Evolutionary conservation across 306 rosid species (phyloP).

Genomic region (Chamaecrista fasciculata): DNA sequence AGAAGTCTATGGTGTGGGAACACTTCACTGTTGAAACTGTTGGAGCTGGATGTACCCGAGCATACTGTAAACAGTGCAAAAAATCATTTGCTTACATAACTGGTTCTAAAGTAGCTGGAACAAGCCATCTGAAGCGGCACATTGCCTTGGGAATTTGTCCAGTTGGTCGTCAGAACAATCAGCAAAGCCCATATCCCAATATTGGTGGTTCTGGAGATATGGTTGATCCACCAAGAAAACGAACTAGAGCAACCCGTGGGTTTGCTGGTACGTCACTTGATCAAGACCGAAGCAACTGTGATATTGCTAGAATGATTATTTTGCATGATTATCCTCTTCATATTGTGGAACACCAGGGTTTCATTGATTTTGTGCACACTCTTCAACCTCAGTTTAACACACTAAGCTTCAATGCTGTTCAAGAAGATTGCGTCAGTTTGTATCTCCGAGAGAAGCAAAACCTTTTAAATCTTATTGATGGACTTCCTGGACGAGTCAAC

Average conservation of each 20-base stretch:
- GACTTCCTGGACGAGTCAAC: conserved; percentile 73
- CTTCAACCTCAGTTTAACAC: conserved; percentile 79
- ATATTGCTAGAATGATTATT: conserved; percentile 76
- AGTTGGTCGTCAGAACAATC: conserved; percentile 57
- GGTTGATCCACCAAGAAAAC: conserved; percentile 53
- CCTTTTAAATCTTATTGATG: conserved; percentile 54
- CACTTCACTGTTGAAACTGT: conserved; percentile 67
- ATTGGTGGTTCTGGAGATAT: conserved; percentile 32
- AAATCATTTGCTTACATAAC: conserved; percentile 77
- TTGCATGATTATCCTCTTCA: conserved; percentile 88
- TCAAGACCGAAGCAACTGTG: conserved; percentile 60
- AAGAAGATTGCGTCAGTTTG: conserved; percentile 54
- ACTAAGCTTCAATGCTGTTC: conserved; percentile 41
- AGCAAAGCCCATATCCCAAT: conserved; percentile 29
- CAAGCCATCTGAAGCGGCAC: conserved; percentile 85
- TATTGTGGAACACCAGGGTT: conserved; percentile 76
- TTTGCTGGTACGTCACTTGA: conserved; percentile 51
- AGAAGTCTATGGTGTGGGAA: conserved; percentile 86
- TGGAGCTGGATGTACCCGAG: conserved; percentile 60
- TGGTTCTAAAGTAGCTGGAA: conserved; percentile 76
- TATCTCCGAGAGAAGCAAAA: conserved; percentile 65
- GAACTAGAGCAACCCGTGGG: conserved; percentile 42
- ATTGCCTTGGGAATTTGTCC: conserved; percentile 76
- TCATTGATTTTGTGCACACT: conserved; percentile 53
- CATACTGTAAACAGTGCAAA: conserved; percentile 76